These are phyloP conservation scores for Puccinellia tenuiflora DNA, from an alignment of 176 grass and related monocot species.

Conservation along the genomic window DNA sequence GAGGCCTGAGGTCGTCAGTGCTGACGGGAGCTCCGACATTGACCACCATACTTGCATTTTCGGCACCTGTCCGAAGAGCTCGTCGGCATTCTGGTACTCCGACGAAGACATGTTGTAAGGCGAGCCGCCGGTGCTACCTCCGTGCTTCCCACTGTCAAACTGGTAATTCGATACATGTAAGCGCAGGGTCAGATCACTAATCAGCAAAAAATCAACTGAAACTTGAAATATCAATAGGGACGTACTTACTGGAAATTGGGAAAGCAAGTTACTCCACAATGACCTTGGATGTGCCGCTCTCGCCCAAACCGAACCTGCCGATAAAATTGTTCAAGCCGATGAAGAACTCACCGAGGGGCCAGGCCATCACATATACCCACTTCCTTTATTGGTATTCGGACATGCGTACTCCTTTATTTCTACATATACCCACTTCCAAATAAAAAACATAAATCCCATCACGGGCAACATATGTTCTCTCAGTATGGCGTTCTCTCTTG, in stretches of 20 bases:
- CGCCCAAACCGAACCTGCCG: conserved; percentile 44
- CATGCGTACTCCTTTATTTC: no score
- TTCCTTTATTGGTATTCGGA: no score
- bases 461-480: no score
- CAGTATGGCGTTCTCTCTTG: no score
- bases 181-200: background rate
- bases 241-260: background rate
- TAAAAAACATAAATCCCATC: no score
- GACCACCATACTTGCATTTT: conserved; percentile 37
- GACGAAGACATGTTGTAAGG: conserved; percentile 37
- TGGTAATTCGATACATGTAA: background rate
- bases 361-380: conserved; percentile 19
- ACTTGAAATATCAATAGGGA: background rate
- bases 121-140: conserved; percentile 50
- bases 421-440: no score
- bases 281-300: conserved; percentile 69
- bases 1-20: conserved; percentile 57
- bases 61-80: conserved; percentile 45
- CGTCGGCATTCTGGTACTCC: conserved; percentile 20
- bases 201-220: background rate
- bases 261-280: background rate
- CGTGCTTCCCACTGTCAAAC: conserved; percentile 75
- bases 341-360: conserved; percentile 66
- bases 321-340: conserved; percentile 44
- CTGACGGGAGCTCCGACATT: conserved; percentile 56